Evolutionary conservation across 768 basidiomycete species (phyloP).

Genomic region (Agrocybe pediades): DNA sequence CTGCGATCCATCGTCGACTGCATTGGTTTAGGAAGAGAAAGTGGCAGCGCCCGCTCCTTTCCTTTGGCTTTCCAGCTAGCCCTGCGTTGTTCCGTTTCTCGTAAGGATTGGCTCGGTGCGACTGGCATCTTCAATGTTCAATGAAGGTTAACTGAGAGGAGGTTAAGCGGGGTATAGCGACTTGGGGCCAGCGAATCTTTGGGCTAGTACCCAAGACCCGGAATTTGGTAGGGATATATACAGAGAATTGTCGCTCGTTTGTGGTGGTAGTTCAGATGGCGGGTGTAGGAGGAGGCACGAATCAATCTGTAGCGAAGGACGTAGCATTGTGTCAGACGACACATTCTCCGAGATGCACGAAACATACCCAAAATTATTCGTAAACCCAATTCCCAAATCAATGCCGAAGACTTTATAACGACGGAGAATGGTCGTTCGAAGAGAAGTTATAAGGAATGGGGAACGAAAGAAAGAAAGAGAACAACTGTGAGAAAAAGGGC

Average conservation of each 20-base stretch:
- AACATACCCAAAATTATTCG: neutral
- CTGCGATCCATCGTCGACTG: conserved; percentile 5
- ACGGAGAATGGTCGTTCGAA: no score
- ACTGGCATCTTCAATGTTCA: neutral
- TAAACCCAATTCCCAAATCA: no score
- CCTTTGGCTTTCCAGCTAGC: conserved; percentile 16
- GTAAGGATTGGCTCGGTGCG: neutral
- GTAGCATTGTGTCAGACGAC: neutral
- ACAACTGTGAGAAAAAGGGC: no score
- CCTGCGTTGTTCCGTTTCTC: neutral
- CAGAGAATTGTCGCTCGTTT: neutral
- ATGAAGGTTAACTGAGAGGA: neutral
- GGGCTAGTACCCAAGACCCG: no score
- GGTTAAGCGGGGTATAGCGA: no score
- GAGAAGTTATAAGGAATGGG: no score
- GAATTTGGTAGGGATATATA: no score
- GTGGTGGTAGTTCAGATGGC: no score
- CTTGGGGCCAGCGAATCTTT: no score
- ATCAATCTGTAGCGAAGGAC: neutral
- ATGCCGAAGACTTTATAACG: no score
- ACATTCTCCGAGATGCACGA: neutral
- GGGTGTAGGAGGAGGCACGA: neutral
- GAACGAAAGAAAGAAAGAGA: no score
- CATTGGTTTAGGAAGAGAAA: no score
- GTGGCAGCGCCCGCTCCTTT: conserved; percentile 13